Base-by-base conservation (phyloP, 257 asterid genomes). In the Przewalskia tangutica region DNA sequence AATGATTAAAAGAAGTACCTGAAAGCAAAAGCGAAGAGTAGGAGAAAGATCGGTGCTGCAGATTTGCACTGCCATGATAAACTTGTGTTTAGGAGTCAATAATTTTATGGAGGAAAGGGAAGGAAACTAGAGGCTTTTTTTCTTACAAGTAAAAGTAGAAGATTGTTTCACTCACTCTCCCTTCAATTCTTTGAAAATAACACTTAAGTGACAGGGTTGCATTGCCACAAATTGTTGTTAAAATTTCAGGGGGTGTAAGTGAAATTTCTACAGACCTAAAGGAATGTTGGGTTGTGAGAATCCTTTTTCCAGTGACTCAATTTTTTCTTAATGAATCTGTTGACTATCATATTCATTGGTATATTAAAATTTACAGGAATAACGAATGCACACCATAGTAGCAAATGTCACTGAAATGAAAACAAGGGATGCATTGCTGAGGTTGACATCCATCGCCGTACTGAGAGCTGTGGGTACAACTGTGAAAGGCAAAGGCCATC, bases 321-420 rank as follows among this genome's bases (percentile, higher is more conserved):
- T 68, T 42, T 42, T 68, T 27, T 27, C 32, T 68, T n/a, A 66
- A 36, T 16, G 16, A 16, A 68, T 40, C 34, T 17, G 55, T n/a
- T 68, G 54, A 17, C 36, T 46, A 66, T 66, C 50, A 27, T 14
- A 73, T 14, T 23, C 46, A 27, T 75, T 75, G 80, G 46, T 75
- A 27, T 3, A 0, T 14, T 13, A 75, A 48, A 32, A 50, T 14
- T 13, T 75, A 75, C 14, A 48, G 42, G 27, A 62, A 75, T 23
- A 51, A 50, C 11, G 60, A 83, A 55, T 88, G 92, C 97, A 60
- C 77, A 96, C 99, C 99, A 96, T 96, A 23, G 99, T 96, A 84
- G 98, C 99, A 84, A 94, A 96, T 84, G 99, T 96, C 80, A 96
- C 99, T 23, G 99, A 92, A 90, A 96, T 92, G 93, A 94, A 96